Percentiles rank a stretch among this genome's conserved stretches.
phyloP scores from a whole-genome alignment of 495 filamentous ascomycete genomes.

The Cladorrhinum samala region DNA sequence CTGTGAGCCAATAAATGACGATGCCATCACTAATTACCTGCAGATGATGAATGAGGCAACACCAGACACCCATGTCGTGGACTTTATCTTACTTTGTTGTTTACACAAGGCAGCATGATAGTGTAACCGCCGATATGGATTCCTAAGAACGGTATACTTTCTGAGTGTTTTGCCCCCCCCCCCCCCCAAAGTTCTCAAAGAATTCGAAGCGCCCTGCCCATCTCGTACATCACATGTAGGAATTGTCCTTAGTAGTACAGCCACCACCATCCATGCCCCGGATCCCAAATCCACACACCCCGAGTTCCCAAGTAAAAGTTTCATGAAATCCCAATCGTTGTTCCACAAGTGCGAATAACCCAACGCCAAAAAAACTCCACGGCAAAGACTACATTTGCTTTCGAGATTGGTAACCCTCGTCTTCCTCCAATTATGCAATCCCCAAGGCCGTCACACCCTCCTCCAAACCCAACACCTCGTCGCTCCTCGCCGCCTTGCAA shows the following conservation, averaged over 20 bases:
- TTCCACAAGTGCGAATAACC: too few species aligned
- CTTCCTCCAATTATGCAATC: conserved; percentile 2
- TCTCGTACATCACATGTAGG: too few species aligned
- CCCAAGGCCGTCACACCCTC: conserved; percentile 36
- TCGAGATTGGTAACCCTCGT: neutral
- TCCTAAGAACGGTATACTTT: neutral
- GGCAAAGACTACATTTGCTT: neutral
- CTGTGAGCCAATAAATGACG: too few species aligned
- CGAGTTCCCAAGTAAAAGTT: too few species aligned
- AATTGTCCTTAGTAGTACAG: too few species aligned
- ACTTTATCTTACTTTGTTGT: neutral
- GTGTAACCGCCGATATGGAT: neutral
- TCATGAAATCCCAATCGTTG: too few species aligned
- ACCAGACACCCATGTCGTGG: neutral
- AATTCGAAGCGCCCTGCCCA: neutral
- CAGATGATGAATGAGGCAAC: neutral
- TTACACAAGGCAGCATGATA: neutral
- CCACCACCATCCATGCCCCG: too few species aligned
- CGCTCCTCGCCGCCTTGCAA: conserved; percentile 38
- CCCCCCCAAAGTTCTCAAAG: too few species aligned
- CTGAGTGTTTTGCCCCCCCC: too few species aligned
- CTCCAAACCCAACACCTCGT: conserved; percentile 49
- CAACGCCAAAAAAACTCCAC: conserved; percentile 1
- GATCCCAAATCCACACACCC: too few species aligned
- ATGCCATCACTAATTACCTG: neutral